phyloP scores from a whole-genome alignment of 2,329 filamentous ascomycete species.

The Madurella mycetomatis region DNA sequence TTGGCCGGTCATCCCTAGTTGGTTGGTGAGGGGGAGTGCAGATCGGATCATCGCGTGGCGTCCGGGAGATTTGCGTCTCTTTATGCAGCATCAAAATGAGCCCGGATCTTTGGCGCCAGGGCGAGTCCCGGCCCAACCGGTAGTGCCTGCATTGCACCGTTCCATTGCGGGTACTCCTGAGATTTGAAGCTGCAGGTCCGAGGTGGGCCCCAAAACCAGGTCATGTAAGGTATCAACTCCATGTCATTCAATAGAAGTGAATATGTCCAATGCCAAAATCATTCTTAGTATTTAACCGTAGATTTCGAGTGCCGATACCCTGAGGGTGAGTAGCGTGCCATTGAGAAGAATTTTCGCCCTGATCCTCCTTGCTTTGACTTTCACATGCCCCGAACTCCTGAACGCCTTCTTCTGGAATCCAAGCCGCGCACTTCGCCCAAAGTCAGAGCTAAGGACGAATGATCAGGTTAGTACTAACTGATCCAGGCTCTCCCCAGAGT shows the following conservation, averaged over 20 bases:
- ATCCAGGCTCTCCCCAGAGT: neutral
- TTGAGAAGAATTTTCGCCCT: neutral
- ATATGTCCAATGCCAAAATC: too few species aligned
- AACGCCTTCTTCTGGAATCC: neutral
- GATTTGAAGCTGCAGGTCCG: too few species aligned
- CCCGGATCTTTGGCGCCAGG: neutral
- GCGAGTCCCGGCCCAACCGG: too few species aligned
- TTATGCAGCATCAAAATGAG: neutral
- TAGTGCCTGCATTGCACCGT: neutral
- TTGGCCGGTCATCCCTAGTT: neutral
- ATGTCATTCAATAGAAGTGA: too few species aligned
- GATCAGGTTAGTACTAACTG: neutral
- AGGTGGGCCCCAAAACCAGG: neutral
- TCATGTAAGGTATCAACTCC: too few species aligned
- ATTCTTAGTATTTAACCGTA: too few species aligned
- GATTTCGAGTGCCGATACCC: neutral
- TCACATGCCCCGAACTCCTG: neutral
- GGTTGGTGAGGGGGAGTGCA: neutral
- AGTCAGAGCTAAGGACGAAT: too few species aligned
- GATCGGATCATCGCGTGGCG: slow-evolving; percentile 2
- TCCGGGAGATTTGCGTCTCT: slow-evolving; percentile 8
- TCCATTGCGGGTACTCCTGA: neutral
- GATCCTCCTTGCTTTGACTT: neutral
- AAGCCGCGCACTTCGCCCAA: neutral
- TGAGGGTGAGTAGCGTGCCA: neutral